Conservation (phyloP, 139 green algal species). For the Micractinium conductrix region DNA sequence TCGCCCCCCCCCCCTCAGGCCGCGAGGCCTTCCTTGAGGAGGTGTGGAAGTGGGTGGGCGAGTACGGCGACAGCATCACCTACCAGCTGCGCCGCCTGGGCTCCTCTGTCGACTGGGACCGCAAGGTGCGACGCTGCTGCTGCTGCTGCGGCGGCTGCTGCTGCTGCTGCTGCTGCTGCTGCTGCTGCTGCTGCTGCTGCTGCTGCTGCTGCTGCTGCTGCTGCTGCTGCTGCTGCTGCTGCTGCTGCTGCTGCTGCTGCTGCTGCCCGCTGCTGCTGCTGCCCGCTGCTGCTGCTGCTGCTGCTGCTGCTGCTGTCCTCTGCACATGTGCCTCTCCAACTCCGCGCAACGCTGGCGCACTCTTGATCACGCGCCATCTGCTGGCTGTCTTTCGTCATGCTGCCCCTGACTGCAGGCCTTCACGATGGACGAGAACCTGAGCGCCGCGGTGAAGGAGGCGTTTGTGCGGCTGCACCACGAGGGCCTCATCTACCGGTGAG, state of each 20-base stretch:
- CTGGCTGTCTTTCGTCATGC: background rate
- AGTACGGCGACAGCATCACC: slow-evolving; percentile 90
- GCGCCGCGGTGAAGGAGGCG: slow-evolving; percentile 70
- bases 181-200: too few species aligned
- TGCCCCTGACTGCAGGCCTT: slow-evolving; percentile 68
- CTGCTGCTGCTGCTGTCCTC: too few species aligned
- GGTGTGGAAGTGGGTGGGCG: slow-evolving; percentile 89
- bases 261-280: too few species aligned
- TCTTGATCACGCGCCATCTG: too few species aligned
- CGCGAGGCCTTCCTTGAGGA: slow-evolving; percentile 92
- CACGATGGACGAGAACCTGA: slow-evolving; percentile 95
- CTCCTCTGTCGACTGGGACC: slow-evolving; percentile 90
- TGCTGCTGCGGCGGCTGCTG: too few species aligned
- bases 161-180: too few species aligned
- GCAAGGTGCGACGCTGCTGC: slow-evolving; percentile 28
- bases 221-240: too few species aligned
- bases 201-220: too few species aligned
- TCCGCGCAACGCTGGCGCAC: too few species aligned
- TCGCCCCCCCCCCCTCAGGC: slow-evolving; percentile 52
- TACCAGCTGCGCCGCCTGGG: slow-evolving; percentile 92
- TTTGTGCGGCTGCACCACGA: slow-evolving; percentile 79
- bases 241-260: too few species aligned
- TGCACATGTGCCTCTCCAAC: too few species aligned
- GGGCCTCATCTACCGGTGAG: slow-evolving; percentile 88
- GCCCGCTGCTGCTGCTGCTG: too few species aligned